These are phyloP conservation scores for Capsella bursapastoris DNA, from an alignment of 345 rosid genomes.

Conservation along the genomic window DNA sequence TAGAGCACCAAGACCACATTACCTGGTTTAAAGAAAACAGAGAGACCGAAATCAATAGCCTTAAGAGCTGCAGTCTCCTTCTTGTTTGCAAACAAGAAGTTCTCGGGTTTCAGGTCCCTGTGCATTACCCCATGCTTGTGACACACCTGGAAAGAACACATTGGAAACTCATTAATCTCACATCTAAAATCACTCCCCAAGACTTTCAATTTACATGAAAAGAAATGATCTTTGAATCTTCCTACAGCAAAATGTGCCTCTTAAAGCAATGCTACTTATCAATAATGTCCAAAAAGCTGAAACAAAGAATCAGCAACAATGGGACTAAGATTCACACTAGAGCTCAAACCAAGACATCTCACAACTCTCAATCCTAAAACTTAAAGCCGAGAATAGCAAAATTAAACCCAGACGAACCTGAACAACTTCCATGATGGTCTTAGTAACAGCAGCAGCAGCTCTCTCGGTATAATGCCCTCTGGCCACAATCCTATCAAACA, in stretches of 20 bases:
- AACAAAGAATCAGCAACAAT: conserved; percentile 4
- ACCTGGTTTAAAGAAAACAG: conserved; percentile 97
- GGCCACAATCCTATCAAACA: conserved; percentile 95
- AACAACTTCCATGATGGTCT: conserved; percentile 92
- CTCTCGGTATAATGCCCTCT: conserved; percentile 97
- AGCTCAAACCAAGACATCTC: not conserved
- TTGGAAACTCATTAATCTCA: conserved; percentile 19
- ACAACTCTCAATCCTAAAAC: not conserved
- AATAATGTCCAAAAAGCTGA: not conserved
- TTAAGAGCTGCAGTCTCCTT: conserved; percentile 83
- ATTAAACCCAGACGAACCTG: conserved; percentile 55
- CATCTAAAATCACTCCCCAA: not conserved
- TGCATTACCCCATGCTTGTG: conserved; percentile 93
- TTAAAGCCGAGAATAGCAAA: not conserved
- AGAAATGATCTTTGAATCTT: not conserved
- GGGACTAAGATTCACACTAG: not conserved
- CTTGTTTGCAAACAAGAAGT: conserved; percentile 88
- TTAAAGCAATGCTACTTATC: conserved; percentile 22
- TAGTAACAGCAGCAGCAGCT: conserved; percentile 90
- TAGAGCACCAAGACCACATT: conserved; percentile 30
- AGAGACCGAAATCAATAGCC: conserved; percentile 94
- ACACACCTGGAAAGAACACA: conserved; percentile 64
- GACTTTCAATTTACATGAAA: not conserved
- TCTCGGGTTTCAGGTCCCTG: conserved; percentile 93
- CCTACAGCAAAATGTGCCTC: not conserved